These are phyloP conservation scores for Malassezia sympodialis DNA, from an alignment of 1,284 basidiomycete species.

Conservation along the genomic window DNA sequence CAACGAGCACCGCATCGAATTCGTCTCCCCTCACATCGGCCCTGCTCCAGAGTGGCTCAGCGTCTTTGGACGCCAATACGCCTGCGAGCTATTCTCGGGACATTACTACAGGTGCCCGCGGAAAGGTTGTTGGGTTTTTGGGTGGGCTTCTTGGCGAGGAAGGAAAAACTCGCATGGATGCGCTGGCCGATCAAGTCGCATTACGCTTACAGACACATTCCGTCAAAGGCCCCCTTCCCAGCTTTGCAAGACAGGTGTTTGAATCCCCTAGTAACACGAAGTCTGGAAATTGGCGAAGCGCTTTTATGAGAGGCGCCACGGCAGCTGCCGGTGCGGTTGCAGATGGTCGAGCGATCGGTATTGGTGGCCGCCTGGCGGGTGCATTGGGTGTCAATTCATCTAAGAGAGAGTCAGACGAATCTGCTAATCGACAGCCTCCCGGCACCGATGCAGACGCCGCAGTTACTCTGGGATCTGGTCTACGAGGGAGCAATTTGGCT, in stretches of 20 bases:
- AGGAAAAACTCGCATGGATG: conserved; percentile 42
- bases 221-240: conserved; percentile 38
- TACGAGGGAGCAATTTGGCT: conserved; percentile 23
- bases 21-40: conserved; percentile 6
- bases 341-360: conserved; percentile 18
- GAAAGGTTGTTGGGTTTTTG: conserved; percentile 42
- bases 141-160: conserved; percentile 45
- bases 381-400: conserved; percentile 13
- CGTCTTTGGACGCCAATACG: conserved; percentile 20
- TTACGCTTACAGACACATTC: conserved; percentile 42
- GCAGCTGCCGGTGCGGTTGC: conserved; percentile 15
- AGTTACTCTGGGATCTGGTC: neutral
- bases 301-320: conserved; percentile 2
- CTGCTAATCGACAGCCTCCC: neutral
- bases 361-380: conserved; percentile 29
- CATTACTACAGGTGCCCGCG: conserved; percentile 37
- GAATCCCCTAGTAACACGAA: conserved; percentile 15
- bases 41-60: conserved; percentile 2
- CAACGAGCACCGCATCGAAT: neutral
- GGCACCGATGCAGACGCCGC: neutral
- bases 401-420: neutral
- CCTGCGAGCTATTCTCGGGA: conserved; percentile 41
- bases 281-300: conserved; percentile 4
- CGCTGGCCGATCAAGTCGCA: conserved; percentile 42
- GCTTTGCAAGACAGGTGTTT: conserved; percentile 33